phyloP scores from a whole-genome alignment of 164 flowering plant genomes.

The Sextonia rubra region DNA sequence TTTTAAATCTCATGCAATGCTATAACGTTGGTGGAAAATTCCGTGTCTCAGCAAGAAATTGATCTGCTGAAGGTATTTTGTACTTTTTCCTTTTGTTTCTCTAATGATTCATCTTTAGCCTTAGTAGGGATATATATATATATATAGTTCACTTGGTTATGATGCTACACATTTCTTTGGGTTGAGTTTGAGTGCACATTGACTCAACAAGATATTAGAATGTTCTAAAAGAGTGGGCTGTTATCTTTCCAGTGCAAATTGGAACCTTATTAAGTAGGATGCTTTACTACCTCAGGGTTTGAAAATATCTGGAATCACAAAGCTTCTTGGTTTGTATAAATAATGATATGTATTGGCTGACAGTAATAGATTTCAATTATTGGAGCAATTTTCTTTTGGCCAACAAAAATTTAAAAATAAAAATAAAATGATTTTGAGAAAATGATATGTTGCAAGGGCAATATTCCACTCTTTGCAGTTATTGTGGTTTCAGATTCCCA shows the following conservation, averaged over 20 bases:
- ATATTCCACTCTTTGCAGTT: too few relatives aligned
- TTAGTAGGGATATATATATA: neutral
- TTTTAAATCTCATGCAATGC: neutral
- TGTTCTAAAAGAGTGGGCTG: neutral
- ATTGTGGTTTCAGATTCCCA: too few relatives aligned
- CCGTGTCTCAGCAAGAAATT: slow-evolving; percentile 81
- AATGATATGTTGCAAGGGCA: too few relatives aligned
- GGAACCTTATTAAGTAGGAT: neutral
- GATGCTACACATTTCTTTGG: neutral
- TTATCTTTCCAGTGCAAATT: too few relatives aligned
- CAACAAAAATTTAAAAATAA: too few relatives aligned
- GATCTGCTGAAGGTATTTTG: slow-evolving; percentile 81
- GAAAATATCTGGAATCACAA: too few relatives aligned
- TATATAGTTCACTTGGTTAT: neutral
- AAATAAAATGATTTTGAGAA: too few relatives aligned
- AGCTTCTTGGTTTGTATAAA: too few relatives aligned
- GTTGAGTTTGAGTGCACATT: neutral
- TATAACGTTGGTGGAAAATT: neutral
- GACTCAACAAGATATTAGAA: neutral
- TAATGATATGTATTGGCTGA: too few relatives aligned
- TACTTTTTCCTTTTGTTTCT: slow-evolving; percentile 7
- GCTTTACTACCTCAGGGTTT: neutral
- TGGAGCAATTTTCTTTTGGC: too few relatives aligned
- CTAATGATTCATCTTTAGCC: neutral
- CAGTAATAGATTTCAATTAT: too few relatives aligned